phyloP scores from a whole-genome alignment of 2,329 filamentous ascomycete species.

The Colletotrichum orbiculare region DNA sequence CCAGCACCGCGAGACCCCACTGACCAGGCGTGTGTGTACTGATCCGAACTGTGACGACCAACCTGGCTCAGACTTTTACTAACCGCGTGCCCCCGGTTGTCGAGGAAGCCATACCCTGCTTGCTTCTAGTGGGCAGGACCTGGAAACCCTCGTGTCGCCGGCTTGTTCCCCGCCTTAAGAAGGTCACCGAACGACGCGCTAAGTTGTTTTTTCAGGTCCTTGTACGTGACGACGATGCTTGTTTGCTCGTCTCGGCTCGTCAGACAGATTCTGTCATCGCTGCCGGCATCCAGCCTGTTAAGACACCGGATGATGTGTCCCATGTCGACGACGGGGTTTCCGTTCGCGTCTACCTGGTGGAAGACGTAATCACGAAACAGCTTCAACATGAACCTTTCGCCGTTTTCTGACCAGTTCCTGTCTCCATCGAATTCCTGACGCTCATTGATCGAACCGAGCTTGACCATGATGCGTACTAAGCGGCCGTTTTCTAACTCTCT shows the following conservation, averaged over 20 bases:
- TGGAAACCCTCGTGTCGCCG: conserved; percentile 46
- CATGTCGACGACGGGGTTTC: conserved; percentile 84
- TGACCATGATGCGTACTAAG: conserved; percentile 80
- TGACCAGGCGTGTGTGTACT: not conserved
- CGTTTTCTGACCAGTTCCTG: conserved; percentile 87
- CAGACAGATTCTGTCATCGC: conserved; percentile 85
- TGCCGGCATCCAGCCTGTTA: conserved; percentile 92
- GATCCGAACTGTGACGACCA: not conserved
- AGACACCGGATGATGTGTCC: conserved; percentile 88
- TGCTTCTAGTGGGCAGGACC: conserved; percentile 39
- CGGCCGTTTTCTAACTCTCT: conserved; percentile 92
- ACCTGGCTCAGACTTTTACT: no score
- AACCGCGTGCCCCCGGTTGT: no score
- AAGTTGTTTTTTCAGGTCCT: conserved; percentile 81
- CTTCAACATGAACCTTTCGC: conserved; percentile 91
- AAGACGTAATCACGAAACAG: conserved; percentile 98
- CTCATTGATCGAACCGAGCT: conserved; percentile 90
- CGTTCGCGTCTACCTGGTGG: conserved; percentile 90
- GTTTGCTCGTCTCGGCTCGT: conserved; percentile 92
- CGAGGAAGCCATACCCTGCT: not conserved
- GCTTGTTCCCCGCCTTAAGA: conserved; percentile 56
- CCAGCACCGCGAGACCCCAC: no score
- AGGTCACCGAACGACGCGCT: conserved; percentile 69
- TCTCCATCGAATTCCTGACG: conserved; percentile 86
- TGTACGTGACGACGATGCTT: conserved; percentile 88